phyloP scores from a whole-genome alignment of 768 basidiomycete species.

The Pulveroboletus sp. region DNA sequence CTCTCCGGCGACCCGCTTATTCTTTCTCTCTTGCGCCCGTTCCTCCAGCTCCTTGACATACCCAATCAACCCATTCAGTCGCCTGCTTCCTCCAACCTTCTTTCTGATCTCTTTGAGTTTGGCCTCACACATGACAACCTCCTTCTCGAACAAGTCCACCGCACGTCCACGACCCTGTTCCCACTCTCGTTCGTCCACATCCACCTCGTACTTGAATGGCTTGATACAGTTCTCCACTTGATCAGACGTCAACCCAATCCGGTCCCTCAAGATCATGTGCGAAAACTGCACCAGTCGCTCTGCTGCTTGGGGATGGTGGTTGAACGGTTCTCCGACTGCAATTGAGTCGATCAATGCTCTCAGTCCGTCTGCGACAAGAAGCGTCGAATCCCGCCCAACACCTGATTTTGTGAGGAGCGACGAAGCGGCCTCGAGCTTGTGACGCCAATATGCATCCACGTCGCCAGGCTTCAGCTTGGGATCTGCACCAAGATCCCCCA shows the following conservation, averaged over 20 bases:
- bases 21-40: conserved; percentile 62
- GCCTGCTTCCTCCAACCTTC: conserved; percentile 84
- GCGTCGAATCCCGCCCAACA: conserved; percentile 90
- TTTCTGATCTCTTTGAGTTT: conserved; percentile 85
- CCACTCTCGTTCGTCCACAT: conserved; percentile 93
- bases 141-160: conserved; percentile 79
- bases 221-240: conserved; percentile 99
- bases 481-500: conserved; percentile 68
- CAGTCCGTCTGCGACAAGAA: conserved; percentile 92
- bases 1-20: conserved; percentile 42
- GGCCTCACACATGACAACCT: conserved; percentile 78
- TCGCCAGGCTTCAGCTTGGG: conserved; percentile 67
- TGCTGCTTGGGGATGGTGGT: conserved; percentile 82
- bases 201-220: conserved; percentile 97
- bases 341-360: conserved; percentile 89
- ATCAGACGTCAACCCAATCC: conserved; percentile 92
- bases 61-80: conserved; percentile 69
- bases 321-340: conserved; percentile 86
- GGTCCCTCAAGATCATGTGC: conserved; percentile 88
- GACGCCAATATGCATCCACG: conserved; percentile 89
- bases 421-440: conserved; percentile 93
- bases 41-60: conserved; percentile 86
- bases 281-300: conserved; percentile 91
- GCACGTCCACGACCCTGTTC: conserved; percentile 74
- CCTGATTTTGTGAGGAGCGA: conserved; percentile 94